These are phyloP conservation scores for Monosporascus cannonballus DNA, from an alignment of 2,329 filamentous ascomycete genomes.

Conservation along the genomic window DNA sequence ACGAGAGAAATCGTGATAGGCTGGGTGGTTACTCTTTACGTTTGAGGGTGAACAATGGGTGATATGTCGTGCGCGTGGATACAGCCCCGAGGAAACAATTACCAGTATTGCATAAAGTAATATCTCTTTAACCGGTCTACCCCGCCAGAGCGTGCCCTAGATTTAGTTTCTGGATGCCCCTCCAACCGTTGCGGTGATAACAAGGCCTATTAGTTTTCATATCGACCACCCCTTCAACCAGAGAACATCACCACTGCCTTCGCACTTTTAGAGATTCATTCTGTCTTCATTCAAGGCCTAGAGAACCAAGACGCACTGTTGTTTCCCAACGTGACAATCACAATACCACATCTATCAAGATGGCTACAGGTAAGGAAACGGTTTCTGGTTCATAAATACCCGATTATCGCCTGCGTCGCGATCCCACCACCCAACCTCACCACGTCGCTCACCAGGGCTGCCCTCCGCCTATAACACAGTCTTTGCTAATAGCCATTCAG, in stretches of 20 bases:
- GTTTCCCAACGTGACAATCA: neutral
- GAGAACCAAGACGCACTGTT: too few species aligned
- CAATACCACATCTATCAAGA: conserved; percentile 19
- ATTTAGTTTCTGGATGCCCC: neutral
- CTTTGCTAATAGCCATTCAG: conserved; percentile 21
- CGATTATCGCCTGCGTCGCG: neutral
- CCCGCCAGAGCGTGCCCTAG: neutral
- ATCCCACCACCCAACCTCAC: neutral
- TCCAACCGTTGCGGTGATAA: neutral
- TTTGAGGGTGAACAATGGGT: too few species aligned
- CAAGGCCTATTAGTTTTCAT: neutral
- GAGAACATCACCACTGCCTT: neutral
- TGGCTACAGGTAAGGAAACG: conserved; percentile 25
- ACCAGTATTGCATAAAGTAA: too few species aligned
- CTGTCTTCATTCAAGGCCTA: too few species aligned
- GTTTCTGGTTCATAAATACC: neutral
- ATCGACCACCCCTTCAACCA: neutral
- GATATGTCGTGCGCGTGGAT: too few species aligned
- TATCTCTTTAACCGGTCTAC: too few species aligned
- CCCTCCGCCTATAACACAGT: neutral
- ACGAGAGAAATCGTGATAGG: too few species aligned
- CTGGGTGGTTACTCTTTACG: too few species aligned
- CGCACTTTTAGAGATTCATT: too few species aligned
- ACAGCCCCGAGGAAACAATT: too few species aligned
- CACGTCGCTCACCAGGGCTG: neutral